phyloP scores from a whole-genome alignment of 164 flowering plant genomes.

The Houttuynia cordata region DNA sequence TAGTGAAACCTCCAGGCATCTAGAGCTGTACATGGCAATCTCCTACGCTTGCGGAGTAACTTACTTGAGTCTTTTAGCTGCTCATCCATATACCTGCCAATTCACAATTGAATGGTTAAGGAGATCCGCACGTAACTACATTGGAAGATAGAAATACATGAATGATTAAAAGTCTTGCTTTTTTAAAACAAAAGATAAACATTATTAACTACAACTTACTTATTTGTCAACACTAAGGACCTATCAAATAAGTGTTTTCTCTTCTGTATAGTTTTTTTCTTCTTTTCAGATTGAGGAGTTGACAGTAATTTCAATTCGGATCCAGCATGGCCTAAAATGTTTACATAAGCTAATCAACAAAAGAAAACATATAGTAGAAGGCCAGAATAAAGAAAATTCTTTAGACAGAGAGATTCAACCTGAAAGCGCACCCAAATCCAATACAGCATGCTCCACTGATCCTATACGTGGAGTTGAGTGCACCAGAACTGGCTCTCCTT shows the following conservation, averaged over 20 bases:
- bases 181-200: background rate
- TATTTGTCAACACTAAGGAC: slow-evolving; percentile 42
- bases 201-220: slow-evolving; percentile 24
- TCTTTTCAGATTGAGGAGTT: slow-evolving; percentile 43
- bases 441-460: slow-evolving; percentile 10
- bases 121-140: slow-evolving; percentile 7
- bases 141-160: background rate
- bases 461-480: slow-evolving; percentile 8
- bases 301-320: slow-evolving; percentile 31
- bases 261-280: slow-evolving; percentile 29
- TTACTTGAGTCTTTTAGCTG: slow-evolving; percentile 34
- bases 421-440: background rate
- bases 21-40: slow-evolving; percentile 38
- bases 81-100: slow-evolving; percentile 41
- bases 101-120: background rate
- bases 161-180: background rate
- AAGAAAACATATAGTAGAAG: too few relatives aligned
- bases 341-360: slow-evolving; percentile 19
- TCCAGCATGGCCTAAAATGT: slow-evolving; percentile 7
- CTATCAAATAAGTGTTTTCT: slow-evolving; percentile 44
- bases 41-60: slow-evolving; percentile 29
- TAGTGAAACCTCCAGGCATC: slow-evolving; percentile 43
- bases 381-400: background rate
- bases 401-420: background rate
- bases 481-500: slow-evolving; percentile 19